Evolutionary conservation across 441 rosid genomes (phyloP).

Genomic region (Aleurites moluccanus): DNA sequence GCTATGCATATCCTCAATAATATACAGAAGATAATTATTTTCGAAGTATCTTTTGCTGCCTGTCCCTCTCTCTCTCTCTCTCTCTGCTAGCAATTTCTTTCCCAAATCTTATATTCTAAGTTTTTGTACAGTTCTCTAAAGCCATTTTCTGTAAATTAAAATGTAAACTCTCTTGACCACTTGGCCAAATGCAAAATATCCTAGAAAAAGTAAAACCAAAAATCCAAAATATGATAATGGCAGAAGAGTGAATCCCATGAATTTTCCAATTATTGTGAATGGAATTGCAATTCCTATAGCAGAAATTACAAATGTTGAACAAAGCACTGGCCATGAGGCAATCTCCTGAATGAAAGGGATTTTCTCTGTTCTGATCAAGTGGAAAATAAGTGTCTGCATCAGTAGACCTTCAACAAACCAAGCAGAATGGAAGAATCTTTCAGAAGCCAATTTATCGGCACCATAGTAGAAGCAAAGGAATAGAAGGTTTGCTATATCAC

Average conservation of each 20-base stretch:
- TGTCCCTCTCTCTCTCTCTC: no score
- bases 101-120: not conserved
- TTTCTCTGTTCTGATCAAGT: slow-evolving; percentile 67
- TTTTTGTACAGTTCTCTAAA: slow-evolving; percentile 31
- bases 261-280: slow-evolving; percentile 38
- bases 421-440: slow-evolving; percentile 47
- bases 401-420: slow-evolving; percentile 68
- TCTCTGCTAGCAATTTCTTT: not conserved
- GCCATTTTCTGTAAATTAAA: slow-evolving; percentile 50
- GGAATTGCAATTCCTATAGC: slow-evolving; percentile 57
- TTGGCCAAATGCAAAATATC: slow-evolving; percentile 62
- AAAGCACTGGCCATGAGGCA: slow-evolving; percentile 65
- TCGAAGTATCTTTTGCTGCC: not conserved
- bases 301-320: slow-evolving; percentile 51
- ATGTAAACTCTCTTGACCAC: slow-evolving; percentile 59
- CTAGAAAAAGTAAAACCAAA: slow-evolving; percentile 54
- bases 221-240: slow-evolving; percentile 59
- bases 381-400: slow-evolving; percentile 65
- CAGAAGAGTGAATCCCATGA: slow-evolving; percentile 42
- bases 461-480: slow-evolving; percentile 46
- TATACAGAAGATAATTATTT: slow-evolving; percentile 16
- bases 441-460: not conserved
- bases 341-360: slow-evolving; percentile 60
- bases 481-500: slow-evolving; percentile 46
- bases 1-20: slow-evolving; percentile 20